Evolutionary conservation across 768 basidiomycete genomes (phyloP).

Genomic region (Tulasnella sp.): DNA sequence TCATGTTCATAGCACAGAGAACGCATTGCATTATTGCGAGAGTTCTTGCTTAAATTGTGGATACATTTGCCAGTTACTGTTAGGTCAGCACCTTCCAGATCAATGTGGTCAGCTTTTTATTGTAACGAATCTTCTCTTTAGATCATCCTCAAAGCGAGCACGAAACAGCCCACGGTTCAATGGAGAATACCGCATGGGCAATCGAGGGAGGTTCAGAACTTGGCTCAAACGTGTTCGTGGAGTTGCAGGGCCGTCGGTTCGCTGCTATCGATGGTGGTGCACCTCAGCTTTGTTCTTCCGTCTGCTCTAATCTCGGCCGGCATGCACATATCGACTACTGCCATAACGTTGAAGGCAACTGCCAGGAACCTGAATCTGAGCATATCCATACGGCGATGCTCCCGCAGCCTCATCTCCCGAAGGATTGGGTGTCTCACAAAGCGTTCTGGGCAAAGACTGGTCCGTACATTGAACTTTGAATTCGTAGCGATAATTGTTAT

Average conservation of each 20-base stretch:
- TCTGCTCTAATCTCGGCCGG: slow-evolving; percentile 6
- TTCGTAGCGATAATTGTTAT: not conserved
- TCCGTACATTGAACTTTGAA: slow-evolving; percentile 22
- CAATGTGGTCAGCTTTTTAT: not conserved
- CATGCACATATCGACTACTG: slow-evolving; percentile 16
- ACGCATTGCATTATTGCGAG: slow-evolving; percentile 11
- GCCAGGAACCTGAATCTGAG: slow-evolving; percentile 32
- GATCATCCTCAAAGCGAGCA: slow-evolving; percentile 7
- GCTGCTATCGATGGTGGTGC: not conserved
- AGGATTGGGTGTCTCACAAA: slow-evolving; percentile 46
- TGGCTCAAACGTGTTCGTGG: not conserved
- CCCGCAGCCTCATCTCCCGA: slow-evolving; percentile 38
- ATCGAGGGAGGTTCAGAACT: slow-evolving; percentile 2
- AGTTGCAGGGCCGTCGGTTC: slow-evolving; percentile 6
- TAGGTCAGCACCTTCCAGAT: not conserved
- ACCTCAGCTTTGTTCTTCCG: slow-evolving; percentile 3
- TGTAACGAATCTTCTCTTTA: not conserved
- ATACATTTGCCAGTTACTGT: slow-evolving; percentile 12
- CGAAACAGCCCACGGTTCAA: slow-evolving; percentile 13
- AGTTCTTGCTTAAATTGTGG: slow-evolving; percentile 2
- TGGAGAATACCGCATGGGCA: slow-evolving; percentile 7
- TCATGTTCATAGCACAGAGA: slow-evolving; percentile 1
- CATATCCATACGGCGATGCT: slow-evolving; percentile 36
- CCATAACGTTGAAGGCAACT: not conserved
- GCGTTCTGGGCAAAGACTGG: slow-evolving; percentile 52